phyloP scores from a whole-genome alignment of 2,329 filamentous ascomycete genomes.

The Pseudopyricularia javanii region DNA sequence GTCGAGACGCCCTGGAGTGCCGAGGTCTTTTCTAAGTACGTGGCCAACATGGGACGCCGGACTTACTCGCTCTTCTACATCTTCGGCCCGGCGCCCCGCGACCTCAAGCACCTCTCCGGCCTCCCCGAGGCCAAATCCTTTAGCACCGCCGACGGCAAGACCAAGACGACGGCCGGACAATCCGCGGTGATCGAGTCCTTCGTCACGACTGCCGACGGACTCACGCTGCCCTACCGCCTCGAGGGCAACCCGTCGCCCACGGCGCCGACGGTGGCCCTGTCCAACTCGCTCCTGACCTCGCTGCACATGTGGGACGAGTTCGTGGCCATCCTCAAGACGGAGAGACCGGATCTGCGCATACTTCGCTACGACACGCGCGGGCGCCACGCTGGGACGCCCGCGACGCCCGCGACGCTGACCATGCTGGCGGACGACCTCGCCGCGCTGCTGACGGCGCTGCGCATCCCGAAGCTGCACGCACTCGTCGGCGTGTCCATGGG shows the following conservation, averaged over 20 bases:
- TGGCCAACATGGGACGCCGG: slow-evolving; percentile 43
- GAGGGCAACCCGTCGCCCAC: slow-evolving; percentile 56
- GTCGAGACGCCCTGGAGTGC: slow-evolving; percentile 49
- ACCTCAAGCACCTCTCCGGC: slow-evolving; percentile 45
- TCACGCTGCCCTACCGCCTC: slow-evolving; percentile 59
- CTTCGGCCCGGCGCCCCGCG: slow-evolving; percentile 63
- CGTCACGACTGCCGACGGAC: slow-evolving; percentile 53
- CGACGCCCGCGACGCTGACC: slow-evolving; percentile 44
- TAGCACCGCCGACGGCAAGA: slow-evolving; percentile 39
- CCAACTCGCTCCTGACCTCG: slow-evolving; percentile 70
- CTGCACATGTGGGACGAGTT: slow-evolving; percentile 73
- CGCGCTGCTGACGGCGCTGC: slow-evolving; percentile 53
- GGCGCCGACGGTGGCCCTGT: slow-evolving; percentile 63
- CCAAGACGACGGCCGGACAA: slow-evolving; percentile 36
- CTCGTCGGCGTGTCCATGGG: slow-evolving; percentile 72
- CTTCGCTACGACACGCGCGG: slow-evolving; percentile 71
- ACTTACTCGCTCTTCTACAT: slow-evolving; percentile 66
- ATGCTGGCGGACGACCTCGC: slow-evolving; percentile 57
- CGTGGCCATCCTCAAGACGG: slow-evolving; percentile 44
- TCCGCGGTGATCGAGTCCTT: slow-evolving; percentile 51
- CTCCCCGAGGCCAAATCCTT: slow-evolving; percentile 35
- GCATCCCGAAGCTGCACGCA: slow-evolving; percentile 52
- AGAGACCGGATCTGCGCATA: slow-evolving; percentile 56
- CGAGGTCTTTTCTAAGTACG: slow-evolving; percentile 44
- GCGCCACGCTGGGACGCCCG: slow-evolving; percentile 37